Percentiles rank a stretch among this genome's conserved stretches.
Conservation (phyloP, 192 early-diverging fungal genomes). For the Linnemannia schmuckeri region DNA sequence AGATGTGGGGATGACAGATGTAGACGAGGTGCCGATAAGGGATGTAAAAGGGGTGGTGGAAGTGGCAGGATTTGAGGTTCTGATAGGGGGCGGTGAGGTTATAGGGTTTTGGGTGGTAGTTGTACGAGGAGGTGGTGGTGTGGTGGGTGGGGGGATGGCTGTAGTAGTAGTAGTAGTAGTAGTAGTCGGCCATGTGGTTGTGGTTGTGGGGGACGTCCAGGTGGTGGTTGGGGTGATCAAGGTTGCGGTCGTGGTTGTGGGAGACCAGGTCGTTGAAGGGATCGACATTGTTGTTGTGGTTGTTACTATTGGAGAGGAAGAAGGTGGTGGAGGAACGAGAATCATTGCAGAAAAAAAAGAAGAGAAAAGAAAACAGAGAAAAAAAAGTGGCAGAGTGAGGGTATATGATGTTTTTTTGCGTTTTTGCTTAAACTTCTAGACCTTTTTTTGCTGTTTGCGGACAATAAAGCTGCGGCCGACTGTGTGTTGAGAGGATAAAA, state of each 20-base stretch:
- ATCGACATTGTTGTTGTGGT: background rate
- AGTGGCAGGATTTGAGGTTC: background rate
- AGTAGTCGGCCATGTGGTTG: background rate
- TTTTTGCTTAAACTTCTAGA: background rate
- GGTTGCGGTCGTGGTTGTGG: constrained; percentile 6
- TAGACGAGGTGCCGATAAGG: background rate
- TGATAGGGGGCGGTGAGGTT: background rate
- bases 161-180: constrained; percentile 2
- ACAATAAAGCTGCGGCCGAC: constrained; percentile 5
- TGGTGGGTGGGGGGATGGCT: too few species aligned
- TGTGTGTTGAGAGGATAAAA: too few species aligned
- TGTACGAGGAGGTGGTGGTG: background rate
- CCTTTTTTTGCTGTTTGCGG: background rate
- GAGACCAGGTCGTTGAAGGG: background rate
- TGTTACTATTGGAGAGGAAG: background rate
- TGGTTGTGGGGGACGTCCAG: background rate
- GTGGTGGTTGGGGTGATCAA: background rate
- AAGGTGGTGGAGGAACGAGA: background rate
- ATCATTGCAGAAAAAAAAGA: background rate
- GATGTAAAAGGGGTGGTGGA: background rate
- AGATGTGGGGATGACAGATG: background rate
- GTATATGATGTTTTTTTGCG: background rate
- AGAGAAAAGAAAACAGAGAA: background rate
- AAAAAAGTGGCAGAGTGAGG: background rate
- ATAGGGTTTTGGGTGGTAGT: constrained; percentile 7